phyloP scores from a whole-genome alignment of 331 rosid species.

The Erythrophleum ivorense region DNA sequence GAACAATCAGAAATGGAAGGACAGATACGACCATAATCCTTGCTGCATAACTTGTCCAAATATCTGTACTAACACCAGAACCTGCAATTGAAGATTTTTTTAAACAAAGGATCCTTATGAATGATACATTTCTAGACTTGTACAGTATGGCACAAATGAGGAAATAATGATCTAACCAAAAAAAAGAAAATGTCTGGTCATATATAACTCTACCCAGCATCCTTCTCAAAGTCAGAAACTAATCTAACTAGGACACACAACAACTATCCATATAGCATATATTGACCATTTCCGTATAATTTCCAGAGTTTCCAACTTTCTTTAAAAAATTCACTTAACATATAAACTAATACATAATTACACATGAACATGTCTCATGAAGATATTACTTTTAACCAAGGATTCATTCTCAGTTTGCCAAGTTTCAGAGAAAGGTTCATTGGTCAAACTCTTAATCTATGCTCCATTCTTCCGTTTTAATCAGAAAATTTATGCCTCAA shows the following conservation, averaged over 20 bases:
- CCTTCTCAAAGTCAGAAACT: constrained; percentile 17
- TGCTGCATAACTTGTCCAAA: constrained; percentile 94
- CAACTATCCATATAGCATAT: not conserved
- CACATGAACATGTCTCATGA: not conserved
- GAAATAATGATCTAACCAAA: constrained; percentile 16
- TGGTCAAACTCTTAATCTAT: not conserved
- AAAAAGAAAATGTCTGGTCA: constrained; percentile 11
- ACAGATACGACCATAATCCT: constrained; percentile 81
- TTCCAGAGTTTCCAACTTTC: not conserved
- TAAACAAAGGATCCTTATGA: constrained; percentile 27
- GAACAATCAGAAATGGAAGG: constrained; percentile 85
- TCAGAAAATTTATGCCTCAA: not conserved
- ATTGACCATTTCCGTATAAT: not conserved
- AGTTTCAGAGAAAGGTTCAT: not conserved
- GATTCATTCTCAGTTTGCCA: not conserved
- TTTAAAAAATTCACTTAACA: not conserved
- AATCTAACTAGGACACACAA: not conserved
- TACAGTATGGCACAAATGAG: not conserved
- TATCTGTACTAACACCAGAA: constrained; percentile 95
- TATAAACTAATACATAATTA: not conserved
- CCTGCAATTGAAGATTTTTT: constrained; percentile 56
- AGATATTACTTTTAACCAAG: constrained; percentile 12
- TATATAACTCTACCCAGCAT: constrained; percentile 6
- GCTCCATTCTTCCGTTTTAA: not conserved
- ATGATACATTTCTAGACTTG: constrained; percentile 23